Percentiles rank a stretch among this genome's conserved stretches.
Evolutionary conservation across 495 filamentous ascomycete genomes (phyloP).

Genomic region (Acidiella bohemica): DNA sequence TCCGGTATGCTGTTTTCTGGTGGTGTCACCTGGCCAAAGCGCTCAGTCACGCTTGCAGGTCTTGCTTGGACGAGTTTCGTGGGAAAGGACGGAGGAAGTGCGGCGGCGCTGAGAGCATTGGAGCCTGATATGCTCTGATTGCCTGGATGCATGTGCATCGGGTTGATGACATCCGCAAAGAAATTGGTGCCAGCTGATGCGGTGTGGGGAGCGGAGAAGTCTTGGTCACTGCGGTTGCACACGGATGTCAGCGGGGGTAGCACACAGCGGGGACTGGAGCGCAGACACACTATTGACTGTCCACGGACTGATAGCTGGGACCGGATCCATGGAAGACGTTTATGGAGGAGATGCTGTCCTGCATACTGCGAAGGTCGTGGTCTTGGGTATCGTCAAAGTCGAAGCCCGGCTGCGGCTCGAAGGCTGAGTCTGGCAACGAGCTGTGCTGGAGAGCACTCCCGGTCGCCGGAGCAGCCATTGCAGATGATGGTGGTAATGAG

Average conservation of each 20-base stretch:
- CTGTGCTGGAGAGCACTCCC: too few relatives aligned
- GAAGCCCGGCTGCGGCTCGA: constrained; percentile 7
- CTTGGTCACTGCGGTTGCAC: too few relatives aligned
- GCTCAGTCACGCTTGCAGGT: constrained; percentile 7
- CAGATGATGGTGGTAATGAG: too few relatives aligned
- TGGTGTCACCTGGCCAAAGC: constrained; percentile 17
- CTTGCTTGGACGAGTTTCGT: too few relatives aligned
- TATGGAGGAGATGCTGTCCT: not conserved
- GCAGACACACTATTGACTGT: not conserved
- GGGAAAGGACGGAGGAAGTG: too few relatives aligned
- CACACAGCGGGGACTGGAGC: not conserved
- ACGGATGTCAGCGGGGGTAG: too few relatives aligned
- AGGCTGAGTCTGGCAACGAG: constrained; percentile 1
- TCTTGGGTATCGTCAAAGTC: constrained; percentile 5
- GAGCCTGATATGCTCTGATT: too few relatives aligned
- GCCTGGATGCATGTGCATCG: too few relatives aligned
- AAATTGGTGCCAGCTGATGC: too few relatives aligned
- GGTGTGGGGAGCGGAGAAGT: too few relatives aligned
- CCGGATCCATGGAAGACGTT: not conserved
- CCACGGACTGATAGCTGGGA: not conserved
- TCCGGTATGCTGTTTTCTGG: constrained; percentile 5
- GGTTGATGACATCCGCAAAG: not conserved
- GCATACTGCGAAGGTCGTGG: not conserved
- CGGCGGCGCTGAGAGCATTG: too few relatives aligned
- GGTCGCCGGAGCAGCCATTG: too few relatives aligned